Conservation (phyloP, 768 basidiomycete genomes). For the Rhodotorula kratochvilovae region DNA sequence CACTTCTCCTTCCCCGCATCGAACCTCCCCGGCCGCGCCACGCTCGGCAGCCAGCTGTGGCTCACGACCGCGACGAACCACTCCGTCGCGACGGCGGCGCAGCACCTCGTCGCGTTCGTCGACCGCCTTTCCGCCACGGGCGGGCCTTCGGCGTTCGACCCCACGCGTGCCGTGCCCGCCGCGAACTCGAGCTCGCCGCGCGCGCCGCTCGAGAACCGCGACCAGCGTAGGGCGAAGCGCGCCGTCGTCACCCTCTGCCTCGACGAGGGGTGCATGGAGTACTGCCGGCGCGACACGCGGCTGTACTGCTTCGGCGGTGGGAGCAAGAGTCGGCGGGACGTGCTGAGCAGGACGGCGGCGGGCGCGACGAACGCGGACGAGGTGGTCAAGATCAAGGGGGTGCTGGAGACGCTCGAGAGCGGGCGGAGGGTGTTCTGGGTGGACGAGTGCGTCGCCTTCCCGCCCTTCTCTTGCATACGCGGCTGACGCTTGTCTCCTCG, state of each 20-base stretch:
- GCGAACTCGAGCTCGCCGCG: neutral
- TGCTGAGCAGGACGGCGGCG: neutral
- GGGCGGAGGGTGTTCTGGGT: slow-evolving; percentile 12
- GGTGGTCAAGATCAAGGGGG: slow-evolving; percentile 11
- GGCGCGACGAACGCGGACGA: neutral
- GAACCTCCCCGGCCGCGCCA: neutral
- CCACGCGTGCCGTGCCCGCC: neutral
- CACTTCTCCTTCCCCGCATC: slow-evolving; percentile 16
- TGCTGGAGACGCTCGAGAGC: slow-evolving; percentile 8
- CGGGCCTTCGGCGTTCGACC: neutral
- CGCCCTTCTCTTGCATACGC: no score
- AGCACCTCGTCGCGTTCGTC: slow-evolving; percentile 13
- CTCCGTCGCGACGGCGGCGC: neutral
- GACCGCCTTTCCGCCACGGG: neutral
- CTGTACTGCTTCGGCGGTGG: slow-evolving; percentile 16
- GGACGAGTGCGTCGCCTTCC: slow-evolving; percentile 2
- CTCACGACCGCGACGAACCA: slow-evolving; percentile 13
- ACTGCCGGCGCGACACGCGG: neutral
- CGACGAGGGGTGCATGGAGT: slow-evolving; percentile 18
- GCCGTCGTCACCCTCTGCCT: slow-evolving; percentile 1
- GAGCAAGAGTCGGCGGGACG: no score
- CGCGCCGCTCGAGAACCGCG: neutral
- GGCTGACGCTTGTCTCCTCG: neutral
- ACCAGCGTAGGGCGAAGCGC: neutral
- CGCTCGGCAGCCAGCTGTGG: slow-evolving; percentile 16